phyloP scores from a whole-genome alignment of 2,329 filamentous ascomycete species.

The Ophiostoma sp. region DNA sequence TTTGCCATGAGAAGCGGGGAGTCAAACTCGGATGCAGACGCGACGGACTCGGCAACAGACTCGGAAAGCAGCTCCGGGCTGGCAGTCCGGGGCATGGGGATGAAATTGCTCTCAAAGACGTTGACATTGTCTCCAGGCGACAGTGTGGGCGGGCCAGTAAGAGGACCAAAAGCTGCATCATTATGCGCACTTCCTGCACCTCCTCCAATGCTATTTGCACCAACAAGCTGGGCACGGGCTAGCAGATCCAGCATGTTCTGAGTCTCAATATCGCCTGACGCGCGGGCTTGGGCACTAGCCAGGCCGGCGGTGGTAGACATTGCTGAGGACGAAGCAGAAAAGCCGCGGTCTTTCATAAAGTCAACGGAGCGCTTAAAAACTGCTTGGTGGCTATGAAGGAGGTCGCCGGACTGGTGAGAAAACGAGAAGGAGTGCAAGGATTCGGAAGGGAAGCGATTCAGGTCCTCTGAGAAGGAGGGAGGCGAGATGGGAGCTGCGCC shows the following conservation, averaged over 20 bases:
- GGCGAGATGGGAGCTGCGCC: conserved; percentile 50
- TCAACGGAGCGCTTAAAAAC: conserved; percentile 90
- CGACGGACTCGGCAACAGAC: conserved; percentile 30
- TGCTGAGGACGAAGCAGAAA: conserved; percentile 45
- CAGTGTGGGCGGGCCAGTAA: conserved; percentile 73
- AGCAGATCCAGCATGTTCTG: conserved; percentile 88
- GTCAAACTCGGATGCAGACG: conserved; percentile 28
- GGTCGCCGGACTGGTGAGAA: conserved; percentile 88
- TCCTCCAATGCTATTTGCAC: conserved; percentile 56
- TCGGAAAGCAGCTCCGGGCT: conserved; percentile 41
- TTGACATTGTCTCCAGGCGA: conserved; percentile 58
- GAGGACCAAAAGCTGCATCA: conserved; percentile 47
- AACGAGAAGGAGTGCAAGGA: conserved; percentile 98
- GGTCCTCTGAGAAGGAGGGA: conserved; percentile 77
- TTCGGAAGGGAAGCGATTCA: conserved; percentile 87
- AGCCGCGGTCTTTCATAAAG: conserved; percentile 90
- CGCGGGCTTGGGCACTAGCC: conserved; percentile 74
- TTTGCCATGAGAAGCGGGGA: conserved; percentile 20
- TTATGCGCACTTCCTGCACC: conserved; percentile 35
- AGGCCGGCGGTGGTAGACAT: conserved; percentile 57
- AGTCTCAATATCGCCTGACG: conserved; percentile 76
- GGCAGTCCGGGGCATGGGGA: conserved; percentile 44
- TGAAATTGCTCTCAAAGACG: conserved; percentile 77
- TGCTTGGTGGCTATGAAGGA: conserved; percentile 85
- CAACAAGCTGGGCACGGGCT: conserved; percentile 72